Evolutionary conservation across 805 yeast genomes (phyloP).

Genomic region (Yamadazyma nakazawae): DNA sequence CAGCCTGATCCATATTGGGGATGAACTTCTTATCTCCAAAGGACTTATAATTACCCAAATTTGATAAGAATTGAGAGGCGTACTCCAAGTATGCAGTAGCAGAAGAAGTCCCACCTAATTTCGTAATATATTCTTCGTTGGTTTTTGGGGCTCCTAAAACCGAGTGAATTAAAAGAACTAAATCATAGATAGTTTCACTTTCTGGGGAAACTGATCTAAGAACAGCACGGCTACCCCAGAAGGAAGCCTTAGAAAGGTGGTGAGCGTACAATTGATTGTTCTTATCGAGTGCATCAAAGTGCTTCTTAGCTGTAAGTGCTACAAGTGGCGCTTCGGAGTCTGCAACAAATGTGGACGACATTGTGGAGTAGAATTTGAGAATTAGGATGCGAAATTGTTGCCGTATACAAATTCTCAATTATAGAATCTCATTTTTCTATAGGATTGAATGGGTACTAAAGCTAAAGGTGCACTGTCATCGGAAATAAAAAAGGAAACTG

Average conservation of each 20-base stretch:
- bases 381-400: background rate
- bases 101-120: constrained; percentile 19
- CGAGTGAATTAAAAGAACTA: constrained; percentile 60
- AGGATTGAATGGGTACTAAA: background rate
- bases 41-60: constrained; percentile 77
- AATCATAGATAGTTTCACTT: constrained; percentile 70
- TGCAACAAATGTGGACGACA: constrained; percentile 18
- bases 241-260: constrained; percentile 77
- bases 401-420: too few species aligned
- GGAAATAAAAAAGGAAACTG: too few species aligned
- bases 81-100: constrained; percentile 59
- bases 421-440: too few species aligned
- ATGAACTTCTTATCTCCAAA: constrained; percentile 87
- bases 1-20: constrained; percentile 53
- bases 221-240: constrained; percentile 77
- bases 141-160: constrained; percentile 42
- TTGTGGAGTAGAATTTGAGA: constrained; percentile 5
- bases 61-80: constrained; percentile 70
- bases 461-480: background rate
- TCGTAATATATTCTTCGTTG: constrained; percentile 37
- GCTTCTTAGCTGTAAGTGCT: constrained; percentile 58
- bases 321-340: constrained; percentile 45
- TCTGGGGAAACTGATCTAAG: constrained; percentile 81
- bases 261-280: constrained; percentile 73
- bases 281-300: constrained; percentile 60